Base-by-base conservation (phyloP, 2,329 filamentous ascomycete genomes). In the Colletotrichum tofieldiae region DNA sequence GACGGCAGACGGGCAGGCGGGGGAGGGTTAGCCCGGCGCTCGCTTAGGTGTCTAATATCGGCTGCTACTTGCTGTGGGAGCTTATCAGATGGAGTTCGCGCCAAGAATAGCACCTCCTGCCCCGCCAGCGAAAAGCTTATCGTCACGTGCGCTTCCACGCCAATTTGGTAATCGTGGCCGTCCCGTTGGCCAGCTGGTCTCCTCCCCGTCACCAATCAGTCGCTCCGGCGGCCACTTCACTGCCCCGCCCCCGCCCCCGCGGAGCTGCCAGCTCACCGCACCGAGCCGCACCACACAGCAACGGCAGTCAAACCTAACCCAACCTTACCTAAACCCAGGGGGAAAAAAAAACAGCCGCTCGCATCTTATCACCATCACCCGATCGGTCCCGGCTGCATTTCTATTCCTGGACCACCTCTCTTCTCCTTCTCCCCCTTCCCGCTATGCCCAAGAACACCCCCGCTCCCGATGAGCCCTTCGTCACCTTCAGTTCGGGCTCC, bases 401-500 rank as follows among this genome's bases (percentile, higher is more conserved):
- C 64, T 65, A 69, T 64, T 72, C 65, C 45, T 63, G 56, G 52
- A 52, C 23, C 26, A 12, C 47, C 39, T 52, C n/a, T 26, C 18
- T 23, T 43, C 12, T 20, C 18, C 39, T 32, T 16, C 26, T 18
- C 37, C 35, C 26, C 45, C 20, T 59, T 39, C 41, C 9, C 56
- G 52, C 32, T 43, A 75, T 75, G 73, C 67, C 72, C 12, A 74
- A 67, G 49, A 72, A 72, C 49, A 37, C 62, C 20, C 72, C 72
- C 26, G 65, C 68, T 51, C 67, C 69, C 2, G 73, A 75, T 32
- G 62, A 71, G 64, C 74, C 74, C 18, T 51, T 61, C 12, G 75
- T 80, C 14, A 82, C 80, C 2, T 82, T 77, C 70, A 77, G 76
- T 67, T 80, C 79, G 4, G 80, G 79, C 39, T 72, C 74, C 6